Evolutionary conservation across 768 basidiomycete species (phyloP).

Genomic region (Hericium coralloides): DNA sequence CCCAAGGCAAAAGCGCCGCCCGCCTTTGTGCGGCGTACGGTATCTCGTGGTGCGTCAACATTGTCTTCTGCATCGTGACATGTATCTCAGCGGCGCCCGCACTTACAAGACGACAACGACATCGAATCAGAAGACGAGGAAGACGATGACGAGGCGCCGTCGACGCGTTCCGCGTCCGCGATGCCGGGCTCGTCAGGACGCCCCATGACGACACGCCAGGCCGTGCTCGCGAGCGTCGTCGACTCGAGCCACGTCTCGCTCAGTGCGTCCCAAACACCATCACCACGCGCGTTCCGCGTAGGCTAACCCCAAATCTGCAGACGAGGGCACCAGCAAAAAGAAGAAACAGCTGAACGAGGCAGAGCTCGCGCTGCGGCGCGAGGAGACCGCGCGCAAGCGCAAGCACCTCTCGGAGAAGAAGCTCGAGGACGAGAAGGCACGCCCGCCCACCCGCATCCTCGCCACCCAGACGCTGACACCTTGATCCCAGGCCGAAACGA

Average conservation of each 20-base stretch:
- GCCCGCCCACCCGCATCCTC: conserved; percentile 1
- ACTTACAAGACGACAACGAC: conserved; percentile 22
- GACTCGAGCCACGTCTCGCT: conserved; percentile 63
- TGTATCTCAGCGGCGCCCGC: neutral
- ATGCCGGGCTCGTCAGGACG: conserved; percentile 19
- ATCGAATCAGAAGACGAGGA: conserved; percentile 33
- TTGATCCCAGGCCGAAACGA: conserved; percentile 61
- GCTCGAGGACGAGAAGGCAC: conserved; percentile 77
- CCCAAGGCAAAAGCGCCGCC: conserved; percentile 23
- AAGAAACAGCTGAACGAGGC: conserved; percentile 65
- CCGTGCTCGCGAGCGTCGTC: conserved; percentile 61
- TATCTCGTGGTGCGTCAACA: conserved; percentile 17
- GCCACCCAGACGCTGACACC: neutral
- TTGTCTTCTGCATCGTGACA: too few relatives aligned
- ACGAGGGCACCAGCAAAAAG: conserved; percentile 31
- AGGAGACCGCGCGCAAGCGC: conserved; percentile 78
- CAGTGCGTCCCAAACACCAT: conserved; percentile 23
- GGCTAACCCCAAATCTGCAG: conserved; percentile 6
- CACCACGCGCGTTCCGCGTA: neutral
- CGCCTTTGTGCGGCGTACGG: conserved; percentile 13
- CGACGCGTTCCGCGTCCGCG: conserved; percentile 11
- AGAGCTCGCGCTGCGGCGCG: conserved; percentile 64
- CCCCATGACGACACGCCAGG: conserved; percentile 44
- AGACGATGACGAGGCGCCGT: conserved; percentile 15
- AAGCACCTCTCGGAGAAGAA: conserved; percentile 77